Percentiles rank a stretch among this genome's conserved stretches.
Evolutionary conservation across 257 asterid genomes (phyloP).

Genomic region (Phtheirospermum japonicum): DNA sequence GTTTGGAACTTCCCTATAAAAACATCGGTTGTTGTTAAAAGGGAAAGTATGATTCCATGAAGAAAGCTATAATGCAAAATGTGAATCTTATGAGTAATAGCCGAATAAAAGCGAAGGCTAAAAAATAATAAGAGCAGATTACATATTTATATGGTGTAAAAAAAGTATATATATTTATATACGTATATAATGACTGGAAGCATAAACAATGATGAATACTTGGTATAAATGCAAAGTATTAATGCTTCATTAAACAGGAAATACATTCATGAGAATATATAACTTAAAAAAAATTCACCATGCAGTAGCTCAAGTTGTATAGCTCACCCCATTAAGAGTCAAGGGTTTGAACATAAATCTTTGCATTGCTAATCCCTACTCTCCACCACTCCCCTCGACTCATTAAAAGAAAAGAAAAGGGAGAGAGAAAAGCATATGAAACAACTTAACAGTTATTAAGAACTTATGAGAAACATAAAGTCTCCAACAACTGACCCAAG

Average conservation of each 20-base stretch:
- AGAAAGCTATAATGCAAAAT: background rate
- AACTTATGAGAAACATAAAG: background rate
- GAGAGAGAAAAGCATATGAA: background rate
- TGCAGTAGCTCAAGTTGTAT: no score
- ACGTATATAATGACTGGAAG: no score
- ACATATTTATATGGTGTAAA: no score
- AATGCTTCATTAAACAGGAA: background rate
- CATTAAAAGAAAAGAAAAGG: background rate
- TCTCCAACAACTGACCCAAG: background rate
- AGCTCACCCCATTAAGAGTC: no score
- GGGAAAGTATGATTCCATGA: background rate
- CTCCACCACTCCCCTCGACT: background rate
- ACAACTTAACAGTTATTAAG: background rate
- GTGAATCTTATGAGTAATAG: background rate
- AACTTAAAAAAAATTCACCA: no score
- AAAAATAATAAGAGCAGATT: background rate
- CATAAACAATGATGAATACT: no score
- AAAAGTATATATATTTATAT: no score
- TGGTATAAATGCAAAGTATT: no score
- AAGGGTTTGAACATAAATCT: no score
- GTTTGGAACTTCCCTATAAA: constrained; percentile 87
- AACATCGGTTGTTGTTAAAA: background rate
- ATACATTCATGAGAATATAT: no score
- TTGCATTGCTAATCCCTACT: no score
- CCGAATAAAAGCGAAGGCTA: background rate